Conservation (phyloP, 2,329 filamentous ascomycete species). For the Elsinoe ampelina region DNA sequence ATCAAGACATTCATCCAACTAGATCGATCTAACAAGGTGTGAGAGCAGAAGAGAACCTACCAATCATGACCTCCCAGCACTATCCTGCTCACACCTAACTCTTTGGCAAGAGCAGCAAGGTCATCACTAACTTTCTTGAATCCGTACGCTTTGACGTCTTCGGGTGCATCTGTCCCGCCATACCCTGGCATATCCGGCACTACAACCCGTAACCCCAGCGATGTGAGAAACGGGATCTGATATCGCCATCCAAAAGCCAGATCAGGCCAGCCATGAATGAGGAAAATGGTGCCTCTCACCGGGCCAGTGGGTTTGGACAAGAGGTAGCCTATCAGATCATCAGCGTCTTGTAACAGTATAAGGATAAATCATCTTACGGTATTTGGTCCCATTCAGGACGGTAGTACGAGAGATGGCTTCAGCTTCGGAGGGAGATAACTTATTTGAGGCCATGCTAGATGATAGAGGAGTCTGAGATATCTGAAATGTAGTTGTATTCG, state of each 20-base stretch:
- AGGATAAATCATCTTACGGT: not conserved
- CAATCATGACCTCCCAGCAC: conserved; percentile 90
- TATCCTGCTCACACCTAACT: conserved; percentile 49
- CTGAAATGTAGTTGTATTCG: not conserved
- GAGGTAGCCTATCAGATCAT: conserved; percentile 38
- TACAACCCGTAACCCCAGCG: conserved; percentile 67
- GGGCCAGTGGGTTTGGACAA: conserved; percentile 39
- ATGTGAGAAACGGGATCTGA: conserved; percentile 69
- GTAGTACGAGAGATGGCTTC: conserved; percentile 5
- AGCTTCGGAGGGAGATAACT: conserved; percentile 6
- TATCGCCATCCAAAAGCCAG: conserved; percentile 78
- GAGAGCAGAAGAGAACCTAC: conserved; percentile 25
- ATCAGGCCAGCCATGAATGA: conserved; percentile 75
- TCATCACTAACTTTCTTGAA: conserved; percentile 62
- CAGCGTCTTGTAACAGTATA: not conserved
- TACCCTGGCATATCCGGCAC: conserved; percentile 84
- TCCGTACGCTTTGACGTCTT: conserved; percentile 13
- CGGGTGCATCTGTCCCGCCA: conserved; percentile 48
- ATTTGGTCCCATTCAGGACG: conserved; percentile 9
- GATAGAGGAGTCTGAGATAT: not conserved
- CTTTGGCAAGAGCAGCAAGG: conserved; percentile 59
- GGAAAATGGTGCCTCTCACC: conserved; percentile 45
- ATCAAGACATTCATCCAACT: not conserved
- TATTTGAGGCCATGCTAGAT: not conserved
- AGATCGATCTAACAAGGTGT: too few species aligned